phyloP scores from a whole-genome alignment of 257 asterid genomes.

The Fraxinus excelsior region DNA sequence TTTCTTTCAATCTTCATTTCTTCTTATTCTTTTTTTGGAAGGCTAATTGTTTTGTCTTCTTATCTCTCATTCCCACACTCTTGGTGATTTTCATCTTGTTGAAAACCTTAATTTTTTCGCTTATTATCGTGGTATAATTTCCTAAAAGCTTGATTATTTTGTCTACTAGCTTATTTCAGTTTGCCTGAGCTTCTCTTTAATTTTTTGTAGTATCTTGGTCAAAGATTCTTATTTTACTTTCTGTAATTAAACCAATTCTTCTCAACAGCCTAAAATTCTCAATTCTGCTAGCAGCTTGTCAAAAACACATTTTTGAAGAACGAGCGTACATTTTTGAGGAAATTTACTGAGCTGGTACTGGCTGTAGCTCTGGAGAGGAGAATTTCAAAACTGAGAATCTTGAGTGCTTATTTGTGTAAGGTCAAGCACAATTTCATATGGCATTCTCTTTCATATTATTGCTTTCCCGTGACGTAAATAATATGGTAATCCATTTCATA shows the following conservation, averaged over 20 bases:
- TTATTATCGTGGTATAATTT: too few species aligned
- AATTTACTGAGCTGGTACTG: constrained; percentile 32
- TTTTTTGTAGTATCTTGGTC: background rate
- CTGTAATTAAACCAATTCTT: background rate
- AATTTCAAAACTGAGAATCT: constrained; percentile 34
- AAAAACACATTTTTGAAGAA: constrained; percentile 34
- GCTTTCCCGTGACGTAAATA: background rate
- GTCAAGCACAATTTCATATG: constrained; percentile 22
- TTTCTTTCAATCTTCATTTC: too few species aligned
- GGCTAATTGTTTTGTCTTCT: too few species aligned
- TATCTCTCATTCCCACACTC: too few species aligned
- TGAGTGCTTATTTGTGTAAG: constrained; percentile 40
- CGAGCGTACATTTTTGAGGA: constrained; percentile 37
- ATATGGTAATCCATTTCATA: background rate
- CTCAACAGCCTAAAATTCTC: too few species aligned
- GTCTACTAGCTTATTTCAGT: background rate
- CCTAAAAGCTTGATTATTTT: background rate
- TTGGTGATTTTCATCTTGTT: too few species aligned
- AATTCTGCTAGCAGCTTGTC: constrained; percentile 32
- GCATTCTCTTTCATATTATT: background rate
- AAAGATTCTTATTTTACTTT: too few species aligned
- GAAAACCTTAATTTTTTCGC: background rate
- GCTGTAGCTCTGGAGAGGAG: constrained; percentile 36
- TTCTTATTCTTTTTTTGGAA: too few species aligned
- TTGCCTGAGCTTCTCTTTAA: background rate